A percentile compares a stretch with the other conserved stretches of the same genome.
Conservation (phyloP, 768 basidiomycete species). For the Lanmaoa rubissima region DNA sequence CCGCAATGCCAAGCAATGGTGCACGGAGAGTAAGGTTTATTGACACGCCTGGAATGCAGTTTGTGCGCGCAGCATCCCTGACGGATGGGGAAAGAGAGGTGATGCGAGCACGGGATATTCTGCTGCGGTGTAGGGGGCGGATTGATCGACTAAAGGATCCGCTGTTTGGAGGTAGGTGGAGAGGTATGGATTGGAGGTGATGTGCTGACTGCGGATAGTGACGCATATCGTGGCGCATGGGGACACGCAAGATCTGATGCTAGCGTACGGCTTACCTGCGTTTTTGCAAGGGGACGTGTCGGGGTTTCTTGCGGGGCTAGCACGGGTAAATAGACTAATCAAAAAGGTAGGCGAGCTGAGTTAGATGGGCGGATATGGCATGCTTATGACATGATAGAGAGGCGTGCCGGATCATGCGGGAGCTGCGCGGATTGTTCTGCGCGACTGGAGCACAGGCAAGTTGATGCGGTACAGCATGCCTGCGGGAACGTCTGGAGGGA, state of each 20-base stretch:
- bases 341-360: conserved; percentile 58
- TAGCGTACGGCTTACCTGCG: conserved; percentile 82
- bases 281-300: conserved; percentile 65
- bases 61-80: conserved; percentile 45
- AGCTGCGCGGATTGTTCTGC: conserved; percentile 75
- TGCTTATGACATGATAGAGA: conserved; percentile 43
- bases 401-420: conserved; percentile 70
- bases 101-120: conserved; percentile 58
- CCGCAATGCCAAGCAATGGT: conserved; percentile 43
- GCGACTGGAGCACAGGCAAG: conserved; percentile 80
- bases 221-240: conserved; percentile 66
- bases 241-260: conserved; percentile 80
- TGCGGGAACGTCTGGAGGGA: conserved; percentile 22
- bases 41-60: conserved; percentile 81
- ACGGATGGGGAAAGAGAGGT: conserved; percentile 23
- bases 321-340: conserved; percentile 69
- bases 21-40: conserved; percentile 56
- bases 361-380: not conserved
- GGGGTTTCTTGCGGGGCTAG: conserved; percentile 75
- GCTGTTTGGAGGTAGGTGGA: conserved; percentile 56
- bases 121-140: conserved; percentile 76
- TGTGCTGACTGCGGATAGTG: conserved; percentile 42
- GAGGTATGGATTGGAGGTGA: not conserved
- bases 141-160: conserved; percentile 87
- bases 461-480: conserved; percentile 73